A percentile compares a stretch with the other conserved stretches of the same genome.
Conservation (phyloP, 2,329 filamentous ascomycete species). For the Orbilia brochopaga region DNA sequence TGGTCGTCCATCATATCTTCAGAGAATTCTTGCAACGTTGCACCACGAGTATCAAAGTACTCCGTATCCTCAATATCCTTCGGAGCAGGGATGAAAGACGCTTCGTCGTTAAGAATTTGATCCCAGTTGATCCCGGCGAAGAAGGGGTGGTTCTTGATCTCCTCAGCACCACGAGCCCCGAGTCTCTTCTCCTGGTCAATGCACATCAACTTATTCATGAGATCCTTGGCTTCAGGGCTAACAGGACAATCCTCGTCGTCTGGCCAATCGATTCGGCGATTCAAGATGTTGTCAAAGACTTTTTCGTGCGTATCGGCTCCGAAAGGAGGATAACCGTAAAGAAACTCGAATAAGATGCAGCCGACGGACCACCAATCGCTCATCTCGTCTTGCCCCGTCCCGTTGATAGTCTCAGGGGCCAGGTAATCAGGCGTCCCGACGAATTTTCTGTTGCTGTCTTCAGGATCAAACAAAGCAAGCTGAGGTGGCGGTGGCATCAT, state of each 20-base stretch:
- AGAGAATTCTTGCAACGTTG: constrained; percentile 87
- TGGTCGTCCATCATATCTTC: constrained; percentile 85
- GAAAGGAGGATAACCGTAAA: constrained; percentile 92
- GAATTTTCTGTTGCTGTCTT: constrained; percentile 89
- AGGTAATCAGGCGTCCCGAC: constrained; percentile 97
- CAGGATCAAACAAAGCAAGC: constrained; percentile 90
- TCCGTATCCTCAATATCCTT: constrained; percentile 97
- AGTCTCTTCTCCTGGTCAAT: constrained; percentile 80
- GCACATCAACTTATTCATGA: constrained; percentile 91
- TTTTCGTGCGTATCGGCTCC: constrained; percentile 87
- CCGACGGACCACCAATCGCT: constrained; percentile 99
- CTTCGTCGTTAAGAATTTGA: constrained; percentile 88
- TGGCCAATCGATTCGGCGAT: constrained; percentile 89
- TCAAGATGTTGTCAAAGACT: constrained; percentile 95
- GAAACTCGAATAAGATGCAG: constrained; percentile 94
- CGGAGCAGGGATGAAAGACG: constrained; percentile 89
- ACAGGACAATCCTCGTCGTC: constrained; percentile 72
- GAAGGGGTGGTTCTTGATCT: constrained; percentile 89
- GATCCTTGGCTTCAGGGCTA: constrained; percentile 85
- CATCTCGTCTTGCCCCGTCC: constrained; percentile 92
- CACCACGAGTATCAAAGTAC: constrained; percentile 92
- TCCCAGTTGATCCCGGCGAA: constrained; percentile 89
- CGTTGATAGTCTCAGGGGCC: constrained; percentile 94
- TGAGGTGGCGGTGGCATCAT: constrained; percentile 95
- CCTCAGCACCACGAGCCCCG: constrained; percentile 88